Percentiles rank a stretch among this genome's conserved stretches.
phyloP scores from a whole-genome alignment of 371 early-diverging fungal genomes.

The Choanephora cucurbitarum region DNA sequence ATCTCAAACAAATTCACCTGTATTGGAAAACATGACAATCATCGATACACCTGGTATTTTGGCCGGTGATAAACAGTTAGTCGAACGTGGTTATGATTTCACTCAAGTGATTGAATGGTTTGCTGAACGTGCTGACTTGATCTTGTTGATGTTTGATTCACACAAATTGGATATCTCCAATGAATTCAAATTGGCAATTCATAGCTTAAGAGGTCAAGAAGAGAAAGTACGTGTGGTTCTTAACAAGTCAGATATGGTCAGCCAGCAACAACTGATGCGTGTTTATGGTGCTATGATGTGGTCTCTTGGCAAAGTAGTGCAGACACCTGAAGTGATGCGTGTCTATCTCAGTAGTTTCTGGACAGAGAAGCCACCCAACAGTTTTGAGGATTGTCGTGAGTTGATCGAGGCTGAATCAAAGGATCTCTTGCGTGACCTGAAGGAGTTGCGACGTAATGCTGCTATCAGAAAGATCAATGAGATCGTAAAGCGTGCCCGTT shows the following conservation, averaged over 20 bases:
- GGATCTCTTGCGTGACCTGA: constrained; percentile 77
- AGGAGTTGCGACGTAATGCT: constrained; percentile 78
- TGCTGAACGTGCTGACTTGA: constrained; percentile 86
- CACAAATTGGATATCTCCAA: constrained; percentile 90
- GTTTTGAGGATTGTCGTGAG: constrained; percentile 72
- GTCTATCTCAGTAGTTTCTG: constrained; percentile 87
- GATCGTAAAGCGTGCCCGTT: constrained; percentile 84
- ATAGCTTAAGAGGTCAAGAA: constrained; percentile 77
- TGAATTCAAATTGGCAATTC: constrained; percentile 85
- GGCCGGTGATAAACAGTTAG: constrained; percentile 83
- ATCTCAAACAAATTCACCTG: constrained; percentile 72
- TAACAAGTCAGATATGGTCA: constrained; percentile 88
- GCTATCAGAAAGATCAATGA: constrained; percentile 91
- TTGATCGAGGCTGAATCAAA: constrained; percentile 76
- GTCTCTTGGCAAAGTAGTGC: constrained; percentile 88
- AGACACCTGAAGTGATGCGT: constrained; percentile 88
- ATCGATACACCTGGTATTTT: constrained; percentile 91
- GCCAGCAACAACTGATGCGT: constrained; percentile 85
- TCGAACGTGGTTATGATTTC: constrained; percentile 83
- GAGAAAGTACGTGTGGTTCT: constrained; percentile 86
- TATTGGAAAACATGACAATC: constrained; percentile 80
- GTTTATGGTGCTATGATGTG: constrained; percentile 95
- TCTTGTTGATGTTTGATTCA: constrained; percentile 85
- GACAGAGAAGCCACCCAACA: constrained; percentile 71
- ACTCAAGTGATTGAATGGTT: constrained; percentile 85